These are phyloP conservation scores for Acacia acuminata DNA, from an alignment of 306 rosid genomes.

Conservation along the genomic window DNA sequence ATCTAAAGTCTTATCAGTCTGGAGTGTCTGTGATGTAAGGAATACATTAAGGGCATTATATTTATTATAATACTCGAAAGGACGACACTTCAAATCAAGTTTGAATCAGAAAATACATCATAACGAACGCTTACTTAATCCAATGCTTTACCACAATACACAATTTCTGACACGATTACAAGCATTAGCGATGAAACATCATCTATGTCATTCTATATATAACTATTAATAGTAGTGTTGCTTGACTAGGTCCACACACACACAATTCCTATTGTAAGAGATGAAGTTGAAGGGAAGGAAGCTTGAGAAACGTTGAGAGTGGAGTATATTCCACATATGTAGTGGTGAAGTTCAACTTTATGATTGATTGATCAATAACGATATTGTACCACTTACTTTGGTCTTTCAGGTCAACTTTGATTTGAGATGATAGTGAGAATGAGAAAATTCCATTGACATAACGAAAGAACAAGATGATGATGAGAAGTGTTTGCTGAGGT, in stretches of 20 bases:
- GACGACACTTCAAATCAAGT: not conserved
- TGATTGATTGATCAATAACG: slow-evolving; percentile 25
- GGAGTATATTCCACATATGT: slow-evolving; percentile 56
- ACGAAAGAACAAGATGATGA: too few relatives aligned
- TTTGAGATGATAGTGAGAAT: too few relatives aligned
- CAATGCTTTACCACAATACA: not conserved
- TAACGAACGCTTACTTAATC: not conserved
- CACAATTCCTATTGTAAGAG: slow-evolving; percentile 23
- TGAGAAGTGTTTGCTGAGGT: too few relatives aligned
- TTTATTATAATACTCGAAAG: not conserved
- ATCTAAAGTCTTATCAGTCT: not conserved
- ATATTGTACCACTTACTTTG: not conserved
- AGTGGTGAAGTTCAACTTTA: slow-evolving; percentile 16
- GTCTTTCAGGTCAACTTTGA: slow-evolving; percentile 35
- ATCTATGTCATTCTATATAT: not conserved
- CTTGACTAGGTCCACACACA: not conserved
- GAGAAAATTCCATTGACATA: too few relatives aligned
- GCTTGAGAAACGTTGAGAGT: slow-evolving; percentile 41
- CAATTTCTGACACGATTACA: not conserved
- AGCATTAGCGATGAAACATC: not conserved
- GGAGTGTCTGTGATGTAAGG: not conserved
- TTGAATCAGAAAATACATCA: not conserved
- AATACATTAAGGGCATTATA: not conserved
- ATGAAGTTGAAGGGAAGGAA: slow-evolving; percentile 9
- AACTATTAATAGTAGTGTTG: not conserved